Evolutionary conservation across 2,329 filamentous ascomycete genomes (phyloP), one percentile per base, ranked within the genome.

Genomic region (Fusarium nanum): DNA sequence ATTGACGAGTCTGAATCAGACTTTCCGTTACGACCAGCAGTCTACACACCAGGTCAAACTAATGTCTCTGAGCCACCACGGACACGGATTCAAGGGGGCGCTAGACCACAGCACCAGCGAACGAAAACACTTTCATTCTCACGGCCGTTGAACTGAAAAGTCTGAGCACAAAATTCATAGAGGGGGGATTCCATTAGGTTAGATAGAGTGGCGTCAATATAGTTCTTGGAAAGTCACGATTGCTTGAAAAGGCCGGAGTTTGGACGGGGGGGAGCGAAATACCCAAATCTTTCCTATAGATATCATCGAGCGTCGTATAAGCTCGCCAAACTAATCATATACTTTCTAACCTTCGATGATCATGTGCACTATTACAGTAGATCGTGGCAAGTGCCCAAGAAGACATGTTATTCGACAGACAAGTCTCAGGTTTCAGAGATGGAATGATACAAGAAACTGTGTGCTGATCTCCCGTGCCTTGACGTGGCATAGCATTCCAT

Each of bases 81-180:
- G 49, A 75, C 73, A 20, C 74, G 59, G 49, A 76, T 78, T 48
- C 72, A 73, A 13, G 73, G 59, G 11, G 76, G 76, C 40, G 46
- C 11, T 22, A 69, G 56, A 22, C 50, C 18, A n/a, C 44, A 49
- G 13, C 42, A 41, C 20, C 49, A 64, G 40, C 62, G 46, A 27
- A 37, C 60, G 5, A 69, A 66, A 52, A 47, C 56, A 22, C 48
- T 37, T 32, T 66, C 64, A 9, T 61, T 61, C 22, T 67, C 63
- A 34, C 55, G 63, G 4, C 56, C 63, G 10, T 28, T 55, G 27
- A 61, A 40, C n/a, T 48, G 25, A 44, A 27, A 18, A 34, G 11
- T 4, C 7, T 11, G 13, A 16, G 16, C 14, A 16, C 12, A 34
- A 16, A 12, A 18, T 40, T 2, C 8, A 44, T 52, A 27, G 7